Evolutionary conservation across 2,329 filamentous ascomycete genomes (phyloP).

Genomic region (Colletotrichum sp.): DNA sequence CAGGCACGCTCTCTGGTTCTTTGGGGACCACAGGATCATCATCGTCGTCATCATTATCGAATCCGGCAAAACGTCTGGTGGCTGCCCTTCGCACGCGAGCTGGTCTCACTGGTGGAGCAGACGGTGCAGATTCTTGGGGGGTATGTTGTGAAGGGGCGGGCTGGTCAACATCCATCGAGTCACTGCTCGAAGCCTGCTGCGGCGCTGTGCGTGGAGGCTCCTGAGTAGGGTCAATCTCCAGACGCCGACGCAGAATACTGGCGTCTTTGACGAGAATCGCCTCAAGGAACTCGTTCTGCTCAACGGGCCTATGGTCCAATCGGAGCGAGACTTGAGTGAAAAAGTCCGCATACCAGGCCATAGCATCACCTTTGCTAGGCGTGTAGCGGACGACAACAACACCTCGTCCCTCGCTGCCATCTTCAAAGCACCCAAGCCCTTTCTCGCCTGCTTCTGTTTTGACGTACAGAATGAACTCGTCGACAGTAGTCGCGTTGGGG

Average conservation of each 20-base stretch:
- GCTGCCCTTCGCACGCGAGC: constrained; percentile 26
- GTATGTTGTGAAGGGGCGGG: constrained; percentile 11
- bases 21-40: constrained; percentile 41
- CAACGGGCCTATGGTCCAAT: constrained; percentile 81
- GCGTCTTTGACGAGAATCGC: constrained; percentile 85
- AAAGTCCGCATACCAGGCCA: constrained; percentile 74
- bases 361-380: constrained; percentile 57
- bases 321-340: constrained; percentile 71
- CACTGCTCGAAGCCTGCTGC: constrained; percentile 11
- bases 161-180: constrained; percentile 30
- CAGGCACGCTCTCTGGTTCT: constrained; percentile 1
- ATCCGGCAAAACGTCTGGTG: constrained; percentile 72
- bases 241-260: constrained; percentile 69
- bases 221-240: constrained; percentile 56
- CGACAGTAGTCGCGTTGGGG: constrained; percentile 67
- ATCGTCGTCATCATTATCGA: constrained; percentile 57
- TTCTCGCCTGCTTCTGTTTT: constrained; percentile 78
- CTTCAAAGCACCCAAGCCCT: constrained; percentile 67
- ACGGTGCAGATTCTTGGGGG: constrained; percentile 12
- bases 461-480: constrained; percentile 81
- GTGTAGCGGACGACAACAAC: constrained; percentile 81
- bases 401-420: constrained; percentile 69
- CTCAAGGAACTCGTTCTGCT: constrained; percentile 91
- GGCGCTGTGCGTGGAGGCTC: constrained; percentile 28
- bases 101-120: constrained; percentile 27